A percentile compares a stretch with the other conserved stretches of the same genome.
phyloP scores from a whole-genome alignment of 225 moss, liverwort and hornwort genomes.

The Bryoerythrophyllum caledonicum region DNA sequence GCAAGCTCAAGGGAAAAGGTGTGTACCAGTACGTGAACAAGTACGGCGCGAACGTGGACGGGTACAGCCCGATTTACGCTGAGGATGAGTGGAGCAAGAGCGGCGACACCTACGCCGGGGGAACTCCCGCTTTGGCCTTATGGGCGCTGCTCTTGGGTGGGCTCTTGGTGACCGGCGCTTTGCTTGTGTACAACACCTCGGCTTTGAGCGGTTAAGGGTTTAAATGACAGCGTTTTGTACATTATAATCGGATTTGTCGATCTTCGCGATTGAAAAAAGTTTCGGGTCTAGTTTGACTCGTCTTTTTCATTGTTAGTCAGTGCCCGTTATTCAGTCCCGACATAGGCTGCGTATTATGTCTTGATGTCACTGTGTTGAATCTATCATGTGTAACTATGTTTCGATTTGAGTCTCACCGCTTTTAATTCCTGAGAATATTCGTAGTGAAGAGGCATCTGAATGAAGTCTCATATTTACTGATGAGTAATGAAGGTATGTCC shows the following conservation, averaged over 20 bases:
- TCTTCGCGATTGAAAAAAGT: background rate
- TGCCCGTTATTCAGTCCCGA: no score
- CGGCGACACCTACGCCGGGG: slow-evolving; percentile 73
- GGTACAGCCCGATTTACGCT: slow-evolving; percentile 80
- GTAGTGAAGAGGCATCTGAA: no score
- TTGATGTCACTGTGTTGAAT: no score
- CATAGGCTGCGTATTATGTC: no score
- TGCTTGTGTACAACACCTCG: slow-evolving; percentile 86
- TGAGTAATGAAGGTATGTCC: no score
- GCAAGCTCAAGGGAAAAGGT: slow-evolving; percentile 70
- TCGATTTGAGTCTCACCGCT: no score
- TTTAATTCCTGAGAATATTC: no score
- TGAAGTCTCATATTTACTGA: no score
- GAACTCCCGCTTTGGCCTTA: slow-evolving; percentile 66
- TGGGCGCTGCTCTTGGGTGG: slow-evolving; percentile 84
- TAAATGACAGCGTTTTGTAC: background rate
- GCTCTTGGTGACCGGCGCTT: slow-evolving; percentile 58
- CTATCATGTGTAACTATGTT: no score
- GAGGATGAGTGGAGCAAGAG: slow-evolving; percentile 65
- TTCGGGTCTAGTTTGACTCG: background rate
- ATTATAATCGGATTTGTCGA: slow-evolving; percentile 32
- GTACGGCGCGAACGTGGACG: slow-evolving; percentile 96
- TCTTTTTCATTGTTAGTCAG: background rate
- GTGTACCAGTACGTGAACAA: slow-evolving; percentile 90
- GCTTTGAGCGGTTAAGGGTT: slow-evolving; percentile 52